Percentiles rank a stretch among this genome's conserved stretches.
Evolutionary conservation across 306 rosid species (phyloP).

Genomic region (Trifolium repens): DNA sequence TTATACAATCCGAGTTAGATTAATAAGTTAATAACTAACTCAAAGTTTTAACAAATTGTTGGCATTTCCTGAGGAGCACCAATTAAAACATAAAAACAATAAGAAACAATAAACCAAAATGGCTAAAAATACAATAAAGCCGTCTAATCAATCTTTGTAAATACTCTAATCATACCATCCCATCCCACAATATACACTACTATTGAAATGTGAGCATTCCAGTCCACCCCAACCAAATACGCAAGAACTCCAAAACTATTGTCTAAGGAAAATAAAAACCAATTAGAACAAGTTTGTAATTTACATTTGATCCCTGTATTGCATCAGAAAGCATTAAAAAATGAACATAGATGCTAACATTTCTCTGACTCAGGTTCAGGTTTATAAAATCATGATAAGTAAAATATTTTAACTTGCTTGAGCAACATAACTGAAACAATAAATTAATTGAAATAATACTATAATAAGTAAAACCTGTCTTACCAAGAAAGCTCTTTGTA

Average conservation of each 20-base stretch:
- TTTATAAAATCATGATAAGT: neutral
- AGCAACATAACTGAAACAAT: conserved; percentile 19
- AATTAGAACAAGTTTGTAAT: neutral
- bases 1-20: conserved; percentile 5
- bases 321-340: neutral
- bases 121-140: conserved; percentile 4
- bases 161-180: neutral
- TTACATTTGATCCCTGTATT: neutral
- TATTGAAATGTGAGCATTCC: neutral
- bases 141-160: neutral
- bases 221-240: neutral
- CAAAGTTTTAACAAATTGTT: conserved; percentile 6
- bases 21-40: neutral
- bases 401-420: conserved; percentile 9
- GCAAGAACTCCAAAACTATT: conserved; percentile 4
- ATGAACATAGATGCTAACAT: conserved; percentile 14
- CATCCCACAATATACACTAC: neutral
- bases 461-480: conserved; percentile 27
- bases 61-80: conserved; percentile 16
- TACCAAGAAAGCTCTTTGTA: conserved; percentile 84
- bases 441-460: conserved; percentile 14
- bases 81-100: neutral
- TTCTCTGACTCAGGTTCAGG: conserved; percentile 7
- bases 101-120: neutral
- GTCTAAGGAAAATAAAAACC: neutral